Evolutionary conservation across 1,284 basidiomycete genomes (phyloP).

Genomic region (Ustilago bromivora): DNA sequence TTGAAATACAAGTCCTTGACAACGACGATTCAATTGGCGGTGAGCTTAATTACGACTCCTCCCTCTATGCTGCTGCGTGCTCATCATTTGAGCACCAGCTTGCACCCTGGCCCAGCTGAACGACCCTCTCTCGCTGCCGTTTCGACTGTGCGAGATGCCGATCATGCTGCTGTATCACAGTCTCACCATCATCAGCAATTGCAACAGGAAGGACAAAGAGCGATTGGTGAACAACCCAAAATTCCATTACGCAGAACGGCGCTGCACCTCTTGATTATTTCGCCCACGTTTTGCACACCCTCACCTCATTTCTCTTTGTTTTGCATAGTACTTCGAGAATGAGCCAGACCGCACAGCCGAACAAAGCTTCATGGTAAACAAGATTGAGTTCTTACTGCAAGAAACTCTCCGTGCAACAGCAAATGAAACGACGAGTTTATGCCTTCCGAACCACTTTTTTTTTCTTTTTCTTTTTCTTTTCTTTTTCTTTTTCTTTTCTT

Average conservation of each 20-base stretch:
- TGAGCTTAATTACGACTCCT: conserved; percentile 5
- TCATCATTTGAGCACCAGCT: background rate
- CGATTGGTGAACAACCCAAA: background rate
- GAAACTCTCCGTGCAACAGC: background rate
- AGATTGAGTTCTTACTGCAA: background rate
- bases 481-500: too few species aligned
- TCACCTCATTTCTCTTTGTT: background rate
- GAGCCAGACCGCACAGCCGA: background rate
- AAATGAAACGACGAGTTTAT: background rate
- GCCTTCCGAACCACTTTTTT: conserved; percentile 1
- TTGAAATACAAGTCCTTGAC: background rate
- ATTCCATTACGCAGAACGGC: conserved; percentile 6
- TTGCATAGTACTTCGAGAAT: background rate
- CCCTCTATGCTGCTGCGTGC: background rate
- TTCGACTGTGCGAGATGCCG: too few species aligned
- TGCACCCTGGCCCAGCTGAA: background rate
- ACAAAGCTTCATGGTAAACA: background rate
- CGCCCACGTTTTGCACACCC: background rate
- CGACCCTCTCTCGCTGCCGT: too few species aligned
- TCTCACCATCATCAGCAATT: background rate
- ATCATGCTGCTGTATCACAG: background rate
- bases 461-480: background rate
- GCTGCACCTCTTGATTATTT: background rate
- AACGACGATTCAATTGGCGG: background rate
- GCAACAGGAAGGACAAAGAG: background rate